Evolutionary conservation across 2,329 filamentous ascomycete genomes (phyloP), one percentile per base, ranked within the genome.

Genomic region (Fusarium mundagurra): DNA sequence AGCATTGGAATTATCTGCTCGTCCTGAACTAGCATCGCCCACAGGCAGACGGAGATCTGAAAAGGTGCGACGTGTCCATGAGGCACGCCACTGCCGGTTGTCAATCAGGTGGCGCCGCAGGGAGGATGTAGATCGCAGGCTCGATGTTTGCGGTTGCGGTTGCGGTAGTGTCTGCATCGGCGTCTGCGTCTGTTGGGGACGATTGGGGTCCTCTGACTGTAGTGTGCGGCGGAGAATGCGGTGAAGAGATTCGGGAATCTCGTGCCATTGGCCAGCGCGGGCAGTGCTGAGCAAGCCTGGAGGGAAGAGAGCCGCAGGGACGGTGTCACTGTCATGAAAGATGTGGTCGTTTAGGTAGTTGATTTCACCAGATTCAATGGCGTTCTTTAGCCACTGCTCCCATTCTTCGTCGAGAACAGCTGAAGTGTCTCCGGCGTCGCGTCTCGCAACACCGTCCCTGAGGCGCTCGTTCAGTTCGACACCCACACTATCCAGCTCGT

Each of bases 361-460:
- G 43, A 91, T 82, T 63, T 88, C 84, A 67, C 91, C 91, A 11
- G 88, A 86, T 77, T 93, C 92, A 55, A 92, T 88, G 48, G 89
- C 91, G 76, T 91, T 90, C 82, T 93, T 93, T 69, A 93, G 84
- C 89, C 91, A 94, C 80, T 92, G 91, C 81, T 94, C 92, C 91
- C 91, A 93, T 76, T 92, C 91, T 71, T 92, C 91, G 78, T 93
- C 92, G 74, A 93, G 86, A 33, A 89, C 86, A 53, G 88, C 86
- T 22, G 87, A 86, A 36, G 82, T 82, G 71, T 91, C 88, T 48
- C 90, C 91, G 8, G 89, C 88, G 72, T 91, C 89, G 63, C 90
- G 88, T 53, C 89, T 86, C 22, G 90, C 91, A 13, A 90, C 91
- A 54, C 90, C 89, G 68, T 90, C 89, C 58, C 90, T 86, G 31